phyloP scores from a whole-genome alignment of 371 early-diverging fungal species.

The Mortierella sp. region DNA sequence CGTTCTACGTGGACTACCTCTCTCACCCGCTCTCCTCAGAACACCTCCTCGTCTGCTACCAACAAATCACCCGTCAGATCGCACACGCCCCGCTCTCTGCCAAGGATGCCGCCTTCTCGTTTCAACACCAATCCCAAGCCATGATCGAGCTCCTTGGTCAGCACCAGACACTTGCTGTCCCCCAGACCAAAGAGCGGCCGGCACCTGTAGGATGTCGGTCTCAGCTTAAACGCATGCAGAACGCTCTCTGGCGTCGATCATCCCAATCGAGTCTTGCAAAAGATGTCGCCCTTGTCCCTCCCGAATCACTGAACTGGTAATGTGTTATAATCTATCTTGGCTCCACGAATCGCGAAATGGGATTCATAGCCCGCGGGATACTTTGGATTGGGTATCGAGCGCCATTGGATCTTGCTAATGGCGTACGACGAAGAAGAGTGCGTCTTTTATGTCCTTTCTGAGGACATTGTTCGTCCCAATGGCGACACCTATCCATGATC shows the following conservation, averaged over 20 bases:
- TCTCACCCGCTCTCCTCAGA: slow-evolving; percentile 56
- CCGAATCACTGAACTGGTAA: slow-evolving; percentile 58
- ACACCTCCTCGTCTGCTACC: slow-evolving; percentile 51
- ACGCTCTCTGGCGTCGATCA: slow-evolving; percentile 56
- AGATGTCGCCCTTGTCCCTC: slow-evolving; percentile 49
- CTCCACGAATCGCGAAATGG: too few species aligned
- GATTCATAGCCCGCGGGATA: too few species aligned
- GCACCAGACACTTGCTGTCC: slow-evolving; percentile 45
- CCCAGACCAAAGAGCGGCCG: slow-evolving; percentile 35
- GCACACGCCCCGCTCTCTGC: slow-evolving; percentile 50
- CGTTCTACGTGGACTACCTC: slow-evolving; percentile 56
- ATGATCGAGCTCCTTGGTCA: slow-evolving; percentile 41
- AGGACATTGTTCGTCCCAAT: not conserved
- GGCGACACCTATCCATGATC: not conserved
- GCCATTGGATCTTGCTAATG: not conserved
- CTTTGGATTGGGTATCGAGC: not conserved
- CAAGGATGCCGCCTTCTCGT: slow-evolving; percentile 52
- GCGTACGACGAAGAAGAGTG: not conserved
- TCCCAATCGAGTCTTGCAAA: slow-evolving; percentile 51
- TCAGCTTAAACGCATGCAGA: slow-evolving; percentile 54
- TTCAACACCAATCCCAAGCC: slow-evolving; percentile 46
- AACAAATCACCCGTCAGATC: slow-evolving; percentile 58
- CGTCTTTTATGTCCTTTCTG: too few species aligned
- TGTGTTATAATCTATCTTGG: not conserved
- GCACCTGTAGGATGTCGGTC: slow-evolving; percentile 51